Base-by-base conservation (phyloP, 257 asterid species). In the Fraxinus pennsylvanica region DNA sequence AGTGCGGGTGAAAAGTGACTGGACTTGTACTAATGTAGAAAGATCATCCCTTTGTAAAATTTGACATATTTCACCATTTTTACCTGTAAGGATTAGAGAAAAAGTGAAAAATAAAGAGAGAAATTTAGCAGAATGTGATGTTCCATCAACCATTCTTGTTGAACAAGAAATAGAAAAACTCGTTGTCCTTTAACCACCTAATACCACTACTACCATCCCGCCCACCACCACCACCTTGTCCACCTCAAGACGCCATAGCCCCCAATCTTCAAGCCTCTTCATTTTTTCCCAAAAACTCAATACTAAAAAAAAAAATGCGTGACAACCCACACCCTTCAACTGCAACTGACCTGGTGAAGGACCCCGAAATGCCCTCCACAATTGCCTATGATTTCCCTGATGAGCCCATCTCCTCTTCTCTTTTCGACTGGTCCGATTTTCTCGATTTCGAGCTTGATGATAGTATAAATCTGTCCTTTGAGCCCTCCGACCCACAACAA, bases 361-460 rank as follows among this genome's bases (percentile, higher is more conserved):
- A 32, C 32, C 50, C 66, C 2, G 77, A 72, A 27, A 73, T 63
- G 61, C 68, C 79, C 27, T n/a, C 71, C 27, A 72, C 71, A 35
- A 33, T 36, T 3, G 14, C 79, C 30, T 9, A 30, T 7, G 13
- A 59, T 9, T 21, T 74, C 47, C 17, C 76, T 19, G 82, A 73
- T 1, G 84, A 73, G 27, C 80, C 72, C 71, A 21, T 76, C 30
- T 14, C 76, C 27, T 76, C 82, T 9, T 74, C 85, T 22, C 76
- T 74, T 67, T 81, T 81, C 79, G 87, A 84, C 41, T 84, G 85
- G 85, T 84, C 85, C 72, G 87, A 84, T 78, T 78, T 84, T 72
- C 87, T 84, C 39, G 87, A 84, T 73, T 84, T 84, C 79, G 73
- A 71, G 66, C 79, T 78, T 41, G 83, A 81, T 32, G 85, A 78